A percentile compares a stretch with the other conserved stretches of the same genome.
Conservation (phyloP, 176 grass and related monocot species). For the Bonia amplexicaulis region DNA sequence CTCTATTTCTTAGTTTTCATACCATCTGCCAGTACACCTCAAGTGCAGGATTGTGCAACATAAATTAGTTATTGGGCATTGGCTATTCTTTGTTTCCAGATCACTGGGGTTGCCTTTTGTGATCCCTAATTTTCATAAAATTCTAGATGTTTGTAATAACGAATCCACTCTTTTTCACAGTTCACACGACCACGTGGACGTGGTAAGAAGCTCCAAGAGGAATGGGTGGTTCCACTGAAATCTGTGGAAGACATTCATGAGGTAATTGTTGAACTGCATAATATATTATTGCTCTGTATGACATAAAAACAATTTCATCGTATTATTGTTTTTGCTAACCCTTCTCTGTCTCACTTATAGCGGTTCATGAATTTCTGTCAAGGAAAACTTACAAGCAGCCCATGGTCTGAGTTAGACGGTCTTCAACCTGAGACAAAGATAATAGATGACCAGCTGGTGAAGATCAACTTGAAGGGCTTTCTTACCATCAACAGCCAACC, state of each 20-base stretch:
- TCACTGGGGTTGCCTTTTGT: neutral
- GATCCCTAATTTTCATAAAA: slow-evolving; percentile 6
- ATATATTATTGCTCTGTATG: neutral
- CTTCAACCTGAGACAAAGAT: slow-evolving; percentile 83
- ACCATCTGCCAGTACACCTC: neutral
- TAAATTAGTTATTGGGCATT: neutral
- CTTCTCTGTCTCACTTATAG: slow-evolving; percentile 22
- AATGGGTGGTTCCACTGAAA: slow-evolving; percentile 81
- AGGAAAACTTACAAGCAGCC: slow-evolving; percentile 67
- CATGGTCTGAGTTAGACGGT: slow-evolving; percentile 83
- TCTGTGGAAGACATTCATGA: slow-evolving; percentile 68
- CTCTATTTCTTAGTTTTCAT: neutral
- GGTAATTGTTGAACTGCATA: slow-evolving; percentile 30
- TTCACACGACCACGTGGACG: slow-evolving; percentile 67
- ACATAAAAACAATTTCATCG: neutral
- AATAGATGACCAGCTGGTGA: slow-evolving; percentile 64
- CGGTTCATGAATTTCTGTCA: slow-evolving; percentile 59
- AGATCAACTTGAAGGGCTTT: slow-evolving; percentile 79
- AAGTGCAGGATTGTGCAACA: neutral
- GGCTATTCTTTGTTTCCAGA: neutral
- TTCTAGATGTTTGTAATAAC: neutral
- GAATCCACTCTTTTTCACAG: slow-evolving; percentile 28
- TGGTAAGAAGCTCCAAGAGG: slow-evolving; percentile 75
- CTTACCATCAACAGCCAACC: slow-evolving; percentile 96
- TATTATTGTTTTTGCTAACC: neutral